Conservation (phyloP, 2,329 filamentous ascomycete species). For the Neophaeococcomyces aloes region DNA sequence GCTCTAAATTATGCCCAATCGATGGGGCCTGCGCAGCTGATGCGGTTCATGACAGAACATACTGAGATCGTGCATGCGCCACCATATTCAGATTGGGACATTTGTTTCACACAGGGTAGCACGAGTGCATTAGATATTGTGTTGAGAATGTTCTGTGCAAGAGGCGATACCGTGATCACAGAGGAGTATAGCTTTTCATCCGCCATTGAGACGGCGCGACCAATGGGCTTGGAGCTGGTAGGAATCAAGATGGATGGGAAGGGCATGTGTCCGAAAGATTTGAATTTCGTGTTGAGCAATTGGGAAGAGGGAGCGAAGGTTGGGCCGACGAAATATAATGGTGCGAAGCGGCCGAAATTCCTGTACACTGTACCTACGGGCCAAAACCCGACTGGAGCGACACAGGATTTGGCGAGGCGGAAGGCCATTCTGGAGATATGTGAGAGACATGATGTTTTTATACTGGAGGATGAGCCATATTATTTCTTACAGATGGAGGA, state of each 20-base stretch:
- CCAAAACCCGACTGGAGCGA: conserved; percentile 85
- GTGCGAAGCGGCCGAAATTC: conserved; percentile 54
- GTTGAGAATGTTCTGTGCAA: conserved; percentile 67
- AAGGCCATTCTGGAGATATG: conserved; percentile 65
- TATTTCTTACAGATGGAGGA: conserved; percentile 82
- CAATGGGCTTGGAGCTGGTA: conserved; percentile 51
- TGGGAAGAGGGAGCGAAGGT: conserved; percentile 49
- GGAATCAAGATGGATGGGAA: conserved; percentile 56
- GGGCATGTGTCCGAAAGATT: conserved; percentile 50
- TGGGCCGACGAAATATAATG: conserved; percentile 17
- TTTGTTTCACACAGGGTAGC: conserved; percentile 71
- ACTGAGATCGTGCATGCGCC: conserved; percentile 82
- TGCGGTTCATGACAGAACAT: conserved; percentile 88
- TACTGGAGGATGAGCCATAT: conserved; percentile 89
- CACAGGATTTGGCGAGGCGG: conserved; percentile 58
- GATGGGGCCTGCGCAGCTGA: conserved; percentile 71
- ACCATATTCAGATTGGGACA: conserved; percentile 83
- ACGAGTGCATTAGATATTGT: conserved; percentile 78
- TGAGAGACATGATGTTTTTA: conserved; percentile 73
- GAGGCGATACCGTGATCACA: conserved; percentile 68
- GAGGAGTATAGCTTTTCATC: conserved; percentile 89
- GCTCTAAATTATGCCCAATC: conserved; percentile 91
- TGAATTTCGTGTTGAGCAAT: conserved; percentile 53
- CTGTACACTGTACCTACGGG: conserved; percentile 68
- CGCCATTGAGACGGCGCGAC: conserved; percentile 54